Base-by-base conservation (phyloP, 768 basidiomycete genomes). In the Serendipita sp. region DNA sequence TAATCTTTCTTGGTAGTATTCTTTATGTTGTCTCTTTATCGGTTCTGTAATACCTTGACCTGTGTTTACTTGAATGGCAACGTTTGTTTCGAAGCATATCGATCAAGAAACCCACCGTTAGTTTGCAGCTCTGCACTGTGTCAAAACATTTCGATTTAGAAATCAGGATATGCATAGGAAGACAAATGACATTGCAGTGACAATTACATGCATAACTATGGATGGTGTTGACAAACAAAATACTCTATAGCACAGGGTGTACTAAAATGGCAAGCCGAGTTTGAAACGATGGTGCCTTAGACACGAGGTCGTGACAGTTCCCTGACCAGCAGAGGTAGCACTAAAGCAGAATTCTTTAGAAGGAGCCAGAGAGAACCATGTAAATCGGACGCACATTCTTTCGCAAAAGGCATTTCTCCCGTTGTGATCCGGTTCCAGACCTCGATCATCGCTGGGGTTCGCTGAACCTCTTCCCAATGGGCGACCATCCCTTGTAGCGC, bases 401-500 rank as follows among this genome's bases (percentile, higher is more conserved):
- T 60, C 13, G 56, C 56, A 35, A 60, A 60, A 8, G 56, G 56
- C 56, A 60, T 60, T 8, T 60, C 36, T 10, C 56, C 56, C 36
- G 56, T 38, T n/a, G 56, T 38, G 2, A 60, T 23, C 34, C 56
- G 18, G 56, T 60, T 60, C 56, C 56, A 60, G 16, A 60, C 56
- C 35, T 60, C 56, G 18, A 60, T 60, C 56, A 60, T 60, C 16
- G 56, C 56, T 11, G 56, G 56, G 10, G 56, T 28, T n/a, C 56
- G 56, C 32, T 60, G 56, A 11, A 60, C 56, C n/a, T 60, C 56
- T 30, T 41, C 41, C 56, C 56, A 60, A 38, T 60, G 56, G 4
- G 56, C 32, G 30, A 60, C 56, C 56, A 60, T 60, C 35, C 56
- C 56, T 60, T 60, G 56, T 30, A 60, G n/a, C 10, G 56, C 56